These are phyloP conservation scores for Meyerozyma athensensis DNA, from an alignment of 1,139 yeast species.

Conservation along the genomic window DNA sequence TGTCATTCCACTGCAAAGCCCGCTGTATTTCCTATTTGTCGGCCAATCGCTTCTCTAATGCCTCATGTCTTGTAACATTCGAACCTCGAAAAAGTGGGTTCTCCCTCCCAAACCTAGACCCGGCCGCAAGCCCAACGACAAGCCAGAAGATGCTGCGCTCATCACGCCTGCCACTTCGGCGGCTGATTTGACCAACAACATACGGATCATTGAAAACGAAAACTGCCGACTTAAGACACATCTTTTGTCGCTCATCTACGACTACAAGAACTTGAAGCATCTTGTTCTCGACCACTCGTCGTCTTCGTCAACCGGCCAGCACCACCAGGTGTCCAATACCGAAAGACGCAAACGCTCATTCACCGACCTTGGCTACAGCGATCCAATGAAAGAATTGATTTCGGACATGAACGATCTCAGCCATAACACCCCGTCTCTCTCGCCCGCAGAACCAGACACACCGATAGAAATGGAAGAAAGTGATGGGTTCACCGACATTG, in stretches of 20 bases:
- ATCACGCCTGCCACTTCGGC: background rate
- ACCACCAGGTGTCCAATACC: constrained; percentile 9
- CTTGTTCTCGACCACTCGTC: constrained; percentile 23
- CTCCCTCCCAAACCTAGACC: constrained; percentile 24
- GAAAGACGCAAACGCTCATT: constrained; percentile 13
- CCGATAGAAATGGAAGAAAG: constrained; percentile 15
- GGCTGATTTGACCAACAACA: constrained; percentile 11
- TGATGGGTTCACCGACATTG: constrained; percentile 16
- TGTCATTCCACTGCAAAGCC: too few species aligned
- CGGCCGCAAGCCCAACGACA: constrained; percentile 16
- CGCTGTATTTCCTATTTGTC: background rate
- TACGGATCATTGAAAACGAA: constrained; percentile 30
- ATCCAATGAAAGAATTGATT: constrained; percentile 23
- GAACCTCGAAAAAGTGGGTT: constrained; percentile 23
- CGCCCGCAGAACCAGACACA: constrained; percentile 11
- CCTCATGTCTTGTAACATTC: constrained; percentile 5
- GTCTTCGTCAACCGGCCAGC: constrained; percentile 9
- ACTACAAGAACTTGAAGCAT: constrained; percentile 36
- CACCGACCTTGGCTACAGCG: constrained; percentile 11
- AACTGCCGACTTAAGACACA: constrained; percentile 33
- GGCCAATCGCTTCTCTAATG: background rate
- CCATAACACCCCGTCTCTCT: constrained; percentile 13
- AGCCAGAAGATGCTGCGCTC: background rate
- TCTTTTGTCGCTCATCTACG: constrained; percentile 36
- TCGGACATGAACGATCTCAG: constrained; percentile 25